Evolutionary conservation across 495 filamentous ascomycete genomes (phyloP).

Genomic region (Extremus antarcticus): DNA sequence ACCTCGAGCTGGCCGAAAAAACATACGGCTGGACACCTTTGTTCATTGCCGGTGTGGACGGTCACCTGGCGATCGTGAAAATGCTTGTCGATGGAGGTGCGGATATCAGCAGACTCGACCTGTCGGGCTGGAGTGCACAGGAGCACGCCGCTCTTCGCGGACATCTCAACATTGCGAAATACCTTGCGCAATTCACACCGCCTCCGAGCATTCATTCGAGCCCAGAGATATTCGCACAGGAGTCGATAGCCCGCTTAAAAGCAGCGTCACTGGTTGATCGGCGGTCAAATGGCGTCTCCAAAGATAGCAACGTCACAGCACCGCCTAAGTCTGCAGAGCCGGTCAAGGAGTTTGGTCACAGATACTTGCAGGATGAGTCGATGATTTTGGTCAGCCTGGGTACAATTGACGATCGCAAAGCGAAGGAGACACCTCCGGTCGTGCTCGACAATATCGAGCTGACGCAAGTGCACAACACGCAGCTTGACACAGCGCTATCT

Average conservation of each 20-base stretch:
- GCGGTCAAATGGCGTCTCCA: slow-evolving; percentile 36
- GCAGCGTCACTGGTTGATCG: slow-evolving; percentile 43
- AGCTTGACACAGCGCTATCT: slow-evolving; percentile 88
- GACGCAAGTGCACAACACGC: slow-evolving; percentile 75
- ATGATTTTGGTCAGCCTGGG: slow-evolving; percentile 88
- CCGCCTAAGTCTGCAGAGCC: slow-evolving; percentile 45
- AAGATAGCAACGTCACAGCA: slow-evolving; percentile 20
- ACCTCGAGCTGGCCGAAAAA: slow-evolving; percentile 69
- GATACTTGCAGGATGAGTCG: slow-evolving; percentile 79
- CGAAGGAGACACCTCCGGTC: slow-evolving; percentile 54
- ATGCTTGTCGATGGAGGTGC: slow-evolving; percentile 65
- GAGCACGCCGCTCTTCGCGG: slow-evolving; percentile 88
- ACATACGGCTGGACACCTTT: slow-evolving; percentile 89
- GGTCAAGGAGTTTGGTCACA: slow-evolving; percentile 89
- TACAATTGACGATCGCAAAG: slow-evolving; percentile 81
- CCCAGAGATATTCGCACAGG: slow-evolving; percentile 16
- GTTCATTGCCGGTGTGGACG: slow-evolving; percentile 84
- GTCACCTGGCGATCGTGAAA: slow-evolving; percentile 56
- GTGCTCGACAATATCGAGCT: slow-evolving; percentile 83
- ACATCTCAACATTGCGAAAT: slow-evolving; percentile 65
- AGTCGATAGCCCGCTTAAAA: neutral
- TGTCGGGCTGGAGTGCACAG: slow-evolving; percentile 87
- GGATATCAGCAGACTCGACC: slow-evolving; percentile 59
- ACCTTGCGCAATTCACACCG: slow-evolving; percentile 46
- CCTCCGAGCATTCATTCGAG: slow-evolving; percentile 37